Conservation (phyloP, 2,329 filamentous ascomycete species). For the Exophiala mesophila region DNA sequence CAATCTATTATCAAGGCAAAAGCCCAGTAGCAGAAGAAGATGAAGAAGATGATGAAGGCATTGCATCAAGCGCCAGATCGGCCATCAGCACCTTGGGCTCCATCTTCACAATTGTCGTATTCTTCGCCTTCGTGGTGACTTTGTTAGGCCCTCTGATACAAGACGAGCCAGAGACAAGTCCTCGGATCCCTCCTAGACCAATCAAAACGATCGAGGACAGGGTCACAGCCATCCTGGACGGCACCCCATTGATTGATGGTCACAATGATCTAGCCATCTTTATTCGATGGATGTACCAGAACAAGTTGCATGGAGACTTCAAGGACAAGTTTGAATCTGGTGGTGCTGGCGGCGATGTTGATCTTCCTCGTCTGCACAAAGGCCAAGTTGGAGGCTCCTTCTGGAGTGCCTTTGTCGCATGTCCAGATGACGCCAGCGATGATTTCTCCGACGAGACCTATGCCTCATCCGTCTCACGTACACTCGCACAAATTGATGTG, state of each 20-base stretch:
- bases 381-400: constrained; percentile 81
- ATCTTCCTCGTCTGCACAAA: constrained; percentile 67
- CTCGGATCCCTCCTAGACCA: constrained; percentile 8
- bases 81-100: constrained; percentile 15
- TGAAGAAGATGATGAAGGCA: constrained; percentile 17
- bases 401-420: constrained; percentile 81
- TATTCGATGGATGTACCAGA: constrained; percentile 62
- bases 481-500: constrained; percentile 70
- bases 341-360: constrained; percentile 65
- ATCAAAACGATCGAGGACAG: constrained; percentile 32
- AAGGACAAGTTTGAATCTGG: constrained; percentile 69
- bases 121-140: constrained; percentile 20
- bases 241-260: constrained; percentile 61
- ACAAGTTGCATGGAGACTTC: constrained; percentile 76
- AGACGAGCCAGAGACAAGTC: constrained; percentile 5
- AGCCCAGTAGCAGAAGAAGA: constrained; percentile 2
- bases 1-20: not conserved
- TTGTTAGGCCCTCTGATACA: constrained; percentile 13
- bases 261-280: constrained; percentile 82
- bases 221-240: constrained; percentile 41
- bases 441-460: constrained; percentile 30
- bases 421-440: constrained; percentile 60
- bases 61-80: constrained; percentile 8
- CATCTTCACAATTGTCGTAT: constrained; percentile 23
- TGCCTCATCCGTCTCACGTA: constrained; percentile 56